phyloP scores from a whole-genome alignment of 208 protist genomes.

The Acanthamoeba lugdunensis region DNA sequence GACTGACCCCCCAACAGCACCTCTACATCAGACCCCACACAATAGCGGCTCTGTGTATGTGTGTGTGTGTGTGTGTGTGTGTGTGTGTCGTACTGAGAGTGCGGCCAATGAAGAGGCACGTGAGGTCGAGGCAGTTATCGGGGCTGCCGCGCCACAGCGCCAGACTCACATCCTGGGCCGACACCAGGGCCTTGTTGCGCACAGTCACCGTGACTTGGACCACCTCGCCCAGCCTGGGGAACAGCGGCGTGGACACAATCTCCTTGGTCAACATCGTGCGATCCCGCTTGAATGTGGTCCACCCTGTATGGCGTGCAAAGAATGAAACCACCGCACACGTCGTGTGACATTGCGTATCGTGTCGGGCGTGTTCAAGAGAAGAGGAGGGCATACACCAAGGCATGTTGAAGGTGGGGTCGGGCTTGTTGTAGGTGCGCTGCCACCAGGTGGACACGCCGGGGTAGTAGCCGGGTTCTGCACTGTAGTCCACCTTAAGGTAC shows the following conservation, averaged over 20 bases:
- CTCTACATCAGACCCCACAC: too few relatives aligned
- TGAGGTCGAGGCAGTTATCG: neutral
- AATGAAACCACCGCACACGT: too few relatives aligned
- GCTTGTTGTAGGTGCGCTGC: neutral
- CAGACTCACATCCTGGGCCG: neutral
- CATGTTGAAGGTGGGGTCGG: neutral
- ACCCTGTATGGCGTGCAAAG: neutral
- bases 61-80: too few relatives aligned
- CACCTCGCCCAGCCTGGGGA: neutral
- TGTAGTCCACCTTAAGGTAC: neutral
- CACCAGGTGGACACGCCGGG: neutral
- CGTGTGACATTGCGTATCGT: too few relatives aligned
- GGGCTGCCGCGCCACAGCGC: neutral
- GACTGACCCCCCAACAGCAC: too few relatives aligned
- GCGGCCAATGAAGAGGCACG: too few relatives aligned
- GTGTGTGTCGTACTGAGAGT: too few relatives aligned
- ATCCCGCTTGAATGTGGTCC: neutral
- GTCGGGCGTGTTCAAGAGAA: too few relatives aligned
- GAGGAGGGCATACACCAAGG: neutral
- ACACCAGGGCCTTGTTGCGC: neutral
- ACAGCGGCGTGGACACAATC: neutral
- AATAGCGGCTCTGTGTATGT: too few relatives aligned
- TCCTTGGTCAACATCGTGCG: neutral
- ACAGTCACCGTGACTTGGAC: neutral
- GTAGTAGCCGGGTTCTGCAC: neutral